phyloP scores from a whole-genome alignment of 1,139 yeast species.

The Hyphopichia pseudoburtonii region DNA sequence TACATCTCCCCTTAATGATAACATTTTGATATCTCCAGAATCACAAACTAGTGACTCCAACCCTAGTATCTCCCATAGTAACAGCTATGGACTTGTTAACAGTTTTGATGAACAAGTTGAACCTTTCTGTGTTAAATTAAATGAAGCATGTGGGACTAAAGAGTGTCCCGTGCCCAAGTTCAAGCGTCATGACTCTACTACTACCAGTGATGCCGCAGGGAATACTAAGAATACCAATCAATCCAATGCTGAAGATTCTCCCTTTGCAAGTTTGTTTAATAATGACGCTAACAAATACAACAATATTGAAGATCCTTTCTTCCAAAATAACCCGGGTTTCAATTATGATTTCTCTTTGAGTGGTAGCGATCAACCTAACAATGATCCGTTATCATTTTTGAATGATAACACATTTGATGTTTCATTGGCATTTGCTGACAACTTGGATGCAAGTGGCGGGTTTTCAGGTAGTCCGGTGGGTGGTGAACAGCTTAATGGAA shows the following conservation, averaged over 20 bases:
- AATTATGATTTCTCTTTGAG: conserved; percentile 18
- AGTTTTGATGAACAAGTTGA: conserved; percentile 45
- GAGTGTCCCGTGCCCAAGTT: conserved; percentile 65
- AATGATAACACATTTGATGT: conserved; percentile 52
- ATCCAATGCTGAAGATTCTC: conserved; percentile 14
- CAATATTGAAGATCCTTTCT: conserved; percentile 28
- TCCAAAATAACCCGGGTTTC: conserved; percentile 15
- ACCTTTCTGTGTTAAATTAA: conserved; percentile 73
- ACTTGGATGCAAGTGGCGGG: conserved; percentile 5
- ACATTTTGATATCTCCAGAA: conserved; percentile 37
- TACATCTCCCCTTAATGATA: conserved; percentile 43
- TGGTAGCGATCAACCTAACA: conserved; percentile 10
- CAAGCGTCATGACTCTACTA: conserved; percentile 17
- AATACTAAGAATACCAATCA: conserved; percentile 1
- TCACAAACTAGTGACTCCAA: conserved; percentile 15
- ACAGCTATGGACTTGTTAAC: conserved; percentile 18
- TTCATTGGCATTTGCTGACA: conserved; percentile 38
- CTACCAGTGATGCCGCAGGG: conserved; percentile 2
- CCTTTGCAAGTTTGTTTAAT: conserved; percentile 17
- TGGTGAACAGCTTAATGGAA: conserved; percentile 6
- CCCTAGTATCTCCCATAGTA: conserved; percentile 14
- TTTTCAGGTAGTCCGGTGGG: background rate
- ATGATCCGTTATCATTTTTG: conserved; percentile 47
- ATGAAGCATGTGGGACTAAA: conserved; percentile 83
- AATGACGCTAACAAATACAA: conserved; percentile 4